Conservation (phyloP, 257 asterid species). For the Fraxinus excelsior region DNA sequence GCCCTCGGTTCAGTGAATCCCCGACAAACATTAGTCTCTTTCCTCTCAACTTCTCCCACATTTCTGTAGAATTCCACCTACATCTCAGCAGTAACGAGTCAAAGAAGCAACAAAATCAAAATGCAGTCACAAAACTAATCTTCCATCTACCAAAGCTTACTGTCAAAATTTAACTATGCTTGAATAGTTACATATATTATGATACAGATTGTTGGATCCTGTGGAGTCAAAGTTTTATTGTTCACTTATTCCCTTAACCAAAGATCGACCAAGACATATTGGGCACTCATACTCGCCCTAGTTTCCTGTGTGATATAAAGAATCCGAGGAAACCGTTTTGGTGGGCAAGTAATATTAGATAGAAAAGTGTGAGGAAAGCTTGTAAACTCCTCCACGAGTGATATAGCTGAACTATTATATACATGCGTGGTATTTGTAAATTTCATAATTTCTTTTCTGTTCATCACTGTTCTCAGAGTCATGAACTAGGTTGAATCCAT, state of each 20-base stretch:
- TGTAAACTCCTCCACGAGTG: background rate
- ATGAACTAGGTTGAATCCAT: background rate
- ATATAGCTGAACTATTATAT: background rate
- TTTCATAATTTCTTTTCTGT: background rate
- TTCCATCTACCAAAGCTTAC: background rate
- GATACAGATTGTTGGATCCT: too few species aligned
- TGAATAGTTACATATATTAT: too few species aligned
- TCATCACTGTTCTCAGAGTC: background rate
- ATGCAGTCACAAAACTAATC: background rate
- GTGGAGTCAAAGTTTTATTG: too few species aligned
- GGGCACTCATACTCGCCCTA: background rate
- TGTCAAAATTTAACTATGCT: background rate
- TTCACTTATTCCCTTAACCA: too few species aligned
- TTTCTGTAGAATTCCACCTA: conserved; percentile 80
- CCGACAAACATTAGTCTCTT: conserved; percentile 95
- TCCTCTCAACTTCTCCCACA: conserved; percentile 95
- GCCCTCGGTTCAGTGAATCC: conserved; percentile 91
- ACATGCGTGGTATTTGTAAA: background rate
- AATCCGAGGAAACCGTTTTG: background rate
- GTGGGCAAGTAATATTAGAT: background rate
- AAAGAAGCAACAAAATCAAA: background rate
- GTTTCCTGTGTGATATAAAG: background rate
- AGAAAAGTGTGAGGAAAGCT: background rate
- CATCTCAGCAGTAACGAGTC: conserved; percentile 23
- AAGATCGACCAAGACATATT: too few species aligned